A percentile compares a stretch with the other conserved stretches of the same genome.
Evolutionary conservation across 1,284 basidiomycete species (phyloP).

Genomic region (Phenoliferia sp.): DNA sequence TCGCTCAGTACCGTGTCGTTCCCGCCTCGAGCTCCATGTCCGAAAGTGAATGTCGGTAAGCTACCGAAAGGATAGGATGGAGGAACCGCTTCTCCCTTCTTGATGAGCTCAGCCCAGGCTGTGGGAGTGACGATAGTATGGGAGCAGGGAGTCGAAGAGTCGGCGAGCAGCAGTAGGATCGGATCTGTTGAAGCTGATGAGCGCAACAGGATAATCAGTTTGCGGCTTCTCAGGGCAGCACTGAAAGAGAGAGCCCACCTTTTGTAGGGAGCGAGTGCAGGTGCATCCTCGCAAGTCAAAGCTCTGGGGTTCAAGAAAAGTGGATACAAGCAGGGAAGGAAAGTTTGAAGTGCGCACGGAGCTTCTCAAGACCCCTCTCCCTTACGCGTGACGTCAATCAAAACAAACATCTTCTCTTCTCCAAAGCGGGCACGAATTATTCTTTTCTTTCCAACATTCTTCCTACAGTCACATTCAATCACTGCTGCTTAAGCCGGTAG

Average conservation of each 20-base stretch:
- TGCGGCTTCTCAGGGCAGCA: too few species aligned
- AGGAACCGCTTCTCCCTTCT: neutral
- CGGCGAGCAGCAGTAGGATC: constrained; percentile 3
- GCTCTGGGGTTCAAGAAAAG: too few species aligned
- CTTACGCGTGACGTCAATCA: too few species aligned
- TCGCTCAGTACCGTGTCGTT: constrained; percentile 2
- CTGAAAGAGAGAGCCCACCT: too few species aligned
- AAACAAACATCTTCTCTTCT: too few species aligned
- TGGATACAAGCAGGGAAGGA: too few species aligned
- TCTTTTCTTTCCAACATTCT: too few species aligned
- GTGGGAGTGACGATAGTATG: neutral
- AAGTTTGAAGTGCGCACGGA: too few species aligned
- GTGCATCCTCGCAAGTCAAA: too few species aligned
- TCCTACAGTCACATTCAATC: neutral
- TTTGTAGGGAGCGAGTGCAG: too few species aligned
- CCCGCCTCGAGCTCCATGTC: constrained; percentile 8
- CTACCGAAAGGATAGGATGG: neutral
- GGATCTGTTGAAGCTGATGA: neutral
- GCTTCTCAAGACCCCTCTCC: too few species aligned
- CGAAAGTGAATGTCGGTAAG: neutral
- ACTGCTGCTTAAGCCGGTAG: constrained; percentile 53
- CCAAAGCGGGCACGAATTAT: too few species aligned
- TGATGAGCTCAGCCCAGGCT: neutral
- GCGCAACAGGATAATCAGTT: neutral
- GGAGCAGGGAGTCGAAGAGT: neutral